Evolutionary conservation across 164 flowering plant species (phyloP), one percentile per base, ranked within the genome.

Genomic region (Magnolia sinica): DNA sequence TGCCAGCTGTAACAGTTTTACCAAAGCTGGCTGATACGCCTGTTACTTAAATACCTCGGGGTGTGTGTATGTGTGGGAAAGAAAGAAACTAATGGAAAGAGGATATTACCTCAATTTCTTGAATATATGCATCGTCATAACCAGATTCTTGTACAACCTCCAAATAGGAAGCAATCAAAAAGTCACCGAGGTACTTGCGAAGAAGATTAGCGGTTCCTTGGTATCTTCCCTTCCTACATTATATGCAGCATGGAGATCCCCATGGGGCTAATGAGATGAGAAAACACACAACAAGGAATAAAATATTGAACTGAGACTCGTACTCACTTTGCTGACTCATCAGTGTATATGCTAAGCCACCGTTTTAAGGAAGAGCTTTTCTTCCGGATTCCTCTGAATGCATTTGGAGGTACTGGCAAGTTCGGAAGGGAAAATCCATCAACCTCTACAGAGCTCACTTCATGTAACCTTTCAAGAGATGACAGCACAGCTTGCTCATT

Each of bases 181-280:
- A 82, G 85, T 96, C 99, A 59, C 99, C 98, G 69, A 96, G 90
- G 87, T 89, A 94, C 82, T 91, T 92, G 72, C 98, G 91, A 24
- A 96, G 92, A 73, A 92, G 83, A 83, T 91, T 91, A 68, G 79
- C 70, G 16, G 82, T 81, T 29, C 79, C 65, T 50, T 87, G 78
- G 79, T 91, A 92, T 77, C 73, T 87, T 66, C 98, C 97, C 77
- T 84, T 84, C 87, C 99, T 95, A 71, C 80, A 76, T 73, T 76
- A 24, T 81, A 50, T 45, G 77, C 29, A 72, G 23, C 27, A 8
- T 14, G 51, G 66, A 20, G 59, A 29, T 16, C 66, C 45, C 24
- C 18, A 66, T 52, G 19, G 69, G 69, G 50, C 64, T 4, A 24
- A 51, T 50, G 45, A 9, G 50, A 67, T 19, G 20, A 75, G 77